phyloP scores from a whole-genome alignment of 345 rosid genomes.

The Moricandia arvensis region DNA sequence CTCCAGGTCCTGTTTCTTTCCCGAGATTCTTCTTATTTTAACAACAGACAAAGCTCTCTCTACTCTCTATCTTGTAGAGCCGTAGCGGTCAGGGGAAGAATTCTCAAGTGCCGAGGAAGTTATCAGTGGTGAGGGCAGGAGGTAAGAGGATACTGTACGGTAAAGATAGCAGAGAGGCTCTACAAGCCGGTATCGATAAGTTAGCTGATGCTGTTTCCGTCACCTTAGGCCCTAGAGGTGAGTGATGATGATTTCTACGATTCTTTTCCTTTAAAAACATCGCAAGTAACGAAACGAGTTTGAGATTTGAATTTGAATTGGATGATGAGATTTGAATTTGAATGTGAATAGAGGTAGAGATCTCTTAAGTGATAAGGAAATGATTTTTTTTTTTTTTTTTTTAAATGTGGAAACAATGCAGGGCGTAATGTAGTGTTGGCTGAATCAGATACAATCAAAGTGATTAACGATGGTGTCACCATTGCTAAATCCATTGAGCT shows the following conservation, averaged over 20 bases:
- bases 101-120: constrained; percentile 32
- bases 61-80: constrained; percentile 37
- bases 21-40: not conserved
- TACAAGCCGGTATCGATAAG: constrained; percentile 84
- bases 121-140: constrained; percentile 63
- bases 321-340: too few relatives aligned
- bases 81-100: constrained; percentile 33
- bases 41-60: not conserved
- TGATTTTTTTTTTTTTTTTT: constrained; percentile 20
- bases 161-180: constrained; percentile 62
- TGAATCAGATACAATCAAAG: constrained; percentile 57
- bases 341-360: too few relatives aligned
- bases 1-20: not conserved
- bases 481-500: constrained; percentile 73
- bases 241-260: too few relatives aligned
- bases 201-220: constrained; percentile 86
- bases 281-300: too few relatives aligned
- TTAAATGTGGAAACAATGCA: too few relatives aligned
- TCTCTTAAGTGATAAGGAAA: not conserved
- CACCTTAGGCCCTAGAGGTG: constrained; percentile 74
- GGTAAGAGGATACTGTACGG: constrained; percentile 70
- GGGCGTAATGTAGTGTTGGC: constrained; percentile 80
- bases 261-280: too few relatives aligned
- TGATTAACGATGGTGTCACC: constrained; percentile 86
- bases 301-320: not conserved